These are phyloP conservation scores for Oryza longistaminata DNA, from an alignment of 176 grass and related monocot species.

Conservation along the genomic window DNA sequence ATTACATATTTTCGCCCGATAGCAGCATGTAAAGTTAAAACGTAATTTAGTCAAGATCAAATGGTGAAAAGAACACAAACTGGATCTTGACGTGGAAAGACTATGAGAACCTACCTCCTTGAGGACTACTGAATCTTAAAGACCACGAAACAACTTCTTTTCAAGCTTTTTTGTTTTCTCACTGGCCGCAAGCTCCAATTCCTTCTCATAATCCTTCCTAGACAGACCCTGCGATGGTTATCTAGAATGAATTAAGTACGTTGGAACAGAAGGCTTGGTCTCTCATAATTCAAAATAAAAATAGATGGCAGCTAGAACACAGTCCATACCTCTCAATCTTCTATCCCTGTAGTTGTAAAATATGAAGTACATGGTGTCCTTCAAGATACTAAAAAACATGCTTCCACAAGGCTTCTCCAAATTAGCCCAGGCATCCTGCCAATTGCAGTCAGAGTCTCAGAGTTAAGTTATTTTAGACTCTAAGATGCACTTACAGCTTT, in stretches of 20 bases:
- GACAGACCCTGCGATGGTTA: slow-evolving; percentile 52
- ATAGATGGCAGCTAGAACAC: neutral
- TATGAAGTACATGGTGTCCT: slow-evolving; percentile 93
- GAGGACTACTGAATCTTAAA: slow-evolving; percentile 82
- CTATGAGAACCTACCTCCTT: slow-evolving; percentile 62
- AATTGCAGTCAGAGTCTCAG: neutral
- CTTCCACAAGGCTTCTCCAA: slow-evolving; percentile 89
- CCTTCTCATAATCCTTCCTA: slow-evolving; percentile 81
- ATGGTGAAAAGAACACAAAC: neutral
- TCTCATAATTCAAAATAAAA: neutral
- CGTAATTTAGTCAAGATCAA: neutral
- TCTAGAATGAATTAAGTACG: neutral
- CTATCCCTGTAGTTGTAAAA: slow-evolving; percentile 62
- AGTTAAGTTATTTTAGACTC: slow-evolving; percentile 3
- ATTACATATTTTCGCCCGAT: neutral
- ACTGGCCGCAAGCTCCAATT: slow-evolving; percentile 68
- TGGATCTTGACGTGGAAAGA: neutral
- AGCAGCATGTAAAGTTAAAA: slow-evolving; percentile 16
- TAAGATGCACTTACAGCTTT: neutral
- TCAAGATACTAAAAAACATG: slow-evolving; percentile 73
- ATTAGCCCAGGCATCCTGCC: slow-evolving; percentile 81
- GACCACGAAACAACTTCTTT: slow-evolving; percentile 79
- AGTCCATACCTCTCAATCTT: slow-evolving; percentile 41
- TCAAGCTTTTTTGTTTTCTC: slow-evolving; percentile 82
- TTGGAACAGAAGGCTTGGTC: neutral